A percentile compares a stretch with the other conserved stretches of the same genome.
Conservation (phyloP, 1,139 yeast species). For the Pichia sp. region DNA sequence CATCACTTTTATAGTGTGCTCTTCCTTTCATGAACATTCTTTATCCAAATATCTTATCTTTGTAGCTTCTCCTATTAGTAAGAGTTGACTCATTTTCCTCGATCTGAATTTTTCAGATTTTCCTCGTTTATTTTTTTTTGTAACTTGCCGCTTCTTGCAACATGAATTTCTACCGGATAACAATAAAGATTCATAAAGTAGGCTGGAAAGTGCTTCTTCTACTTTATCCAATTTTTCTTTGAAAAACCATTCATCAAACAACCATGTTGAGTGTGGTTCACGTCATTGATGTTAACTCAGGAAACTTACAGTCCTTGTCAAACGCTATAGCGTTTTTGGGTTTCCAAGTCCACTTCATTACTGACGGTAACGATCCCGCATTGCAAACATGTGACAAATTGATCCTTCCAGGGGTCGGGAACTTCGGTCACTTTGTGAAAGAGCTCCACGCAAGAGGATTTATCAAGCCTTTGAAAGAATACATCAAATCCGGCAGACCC, state of each 20-base stretch:
- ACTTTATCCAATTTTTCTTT: background rate
- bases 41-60: no score
- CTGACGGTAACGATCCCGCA: constrained; percentile 39
- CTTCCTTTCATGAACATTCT: no score
- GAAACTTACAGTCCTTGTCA: constrained; percentile 81
- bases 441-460: constrained; percentile 60
- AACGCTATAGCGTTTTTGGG: constrained; percentile 83
- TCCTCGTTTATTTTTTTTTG: no score
- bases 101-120: no score
- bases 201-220: no score
- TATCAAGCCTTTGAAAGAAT: constrained; percentile 57
- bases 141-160: no score
- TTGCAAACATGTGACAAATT: constrained; percentile 48
- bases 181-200: no score
- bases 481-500: constrained; percentile 69
- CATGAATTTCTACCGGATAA: no score
- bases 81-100: no score
- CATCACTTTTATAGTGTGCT: no score
- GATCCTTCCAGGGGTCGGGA: constrained; percentile 95
- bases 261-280: constrained; percentile 41
- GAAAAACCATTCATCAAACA: background rate
- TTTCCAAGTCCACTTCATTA: constrained; percentile 52
- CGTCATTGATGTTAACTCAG: constrained; percentile 89
- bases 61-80: no score
- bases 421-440: constrained; percentile 86